These are phyloP conservation scores for Talaromyces sp. DNA, from an alignment of 2,329 filamentous ascomycete species.

Conservation along the genomic window DNA sequence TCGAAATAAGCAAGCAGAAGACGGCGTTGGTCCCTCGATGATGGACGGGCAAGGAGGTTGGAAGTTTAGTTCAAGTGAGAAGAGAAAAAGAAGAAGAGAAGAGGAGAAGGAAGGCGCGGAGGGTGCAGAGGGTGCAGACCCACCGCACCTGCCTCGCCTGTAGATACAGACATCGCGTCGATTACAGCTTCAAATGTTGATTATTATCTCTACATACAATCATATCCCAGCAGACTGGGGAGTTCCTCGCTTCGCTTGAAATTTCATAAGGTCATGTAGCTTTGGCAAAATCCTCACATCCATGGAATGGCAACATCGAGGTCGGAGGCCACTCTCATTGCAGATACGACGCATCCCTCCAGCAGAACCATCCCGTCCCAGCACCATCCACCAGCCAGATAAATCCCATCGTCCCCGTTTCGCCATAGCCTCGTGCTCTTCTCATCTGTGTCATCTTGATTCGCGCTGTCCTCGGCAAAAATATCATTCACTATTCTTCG, in stretches of 20 bases:
- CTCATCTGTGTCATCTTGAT: not conserved
- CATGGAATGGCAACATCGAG: constrained; percentile 46
- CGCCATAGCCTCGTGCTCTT: constrained; percentile 35
- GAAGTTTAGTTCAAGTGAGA: too few species aligned
- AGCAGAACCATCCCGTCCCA: constrained; percentile 63
- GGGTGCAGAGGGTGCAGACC: not conserved
- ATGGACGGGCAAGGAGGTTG: too few species aligned
- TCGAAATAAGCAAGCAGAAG: too few species aligned
- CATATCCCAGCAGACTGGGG: not conserved
- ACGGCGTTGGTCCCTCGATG: too few species aligned
- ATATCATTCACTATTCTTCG: constrained; percentile 45
- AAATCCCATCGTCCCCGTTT: constrained; percentile 53
- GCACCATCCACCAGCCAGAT: constrained; percentile 57
- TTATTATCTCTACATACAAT: not conserved
- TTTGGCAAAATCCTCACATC: constrained; percentile 11
- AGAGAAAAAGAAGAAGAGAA: too few species aligned
- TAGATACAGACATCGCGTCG: not conserved
- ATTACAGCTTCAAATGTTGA: not conserved
- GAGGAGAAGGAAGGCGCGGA: not conserved
- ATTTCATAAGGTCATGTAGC: not conserved
- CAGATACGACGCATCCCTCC: constrained; percentile 58
- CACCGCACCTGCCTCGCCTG: not conserved
- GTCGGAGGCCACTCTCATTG: constrained; percentile 51
- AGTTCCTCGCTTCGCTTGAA: not conserved
- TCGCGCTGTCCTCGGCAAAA: constrained; percentile 23